phyloP scores from a whole-genome alignment of 495 filamentous ascomycete species.

The Podospora appendiculata region DNA sequence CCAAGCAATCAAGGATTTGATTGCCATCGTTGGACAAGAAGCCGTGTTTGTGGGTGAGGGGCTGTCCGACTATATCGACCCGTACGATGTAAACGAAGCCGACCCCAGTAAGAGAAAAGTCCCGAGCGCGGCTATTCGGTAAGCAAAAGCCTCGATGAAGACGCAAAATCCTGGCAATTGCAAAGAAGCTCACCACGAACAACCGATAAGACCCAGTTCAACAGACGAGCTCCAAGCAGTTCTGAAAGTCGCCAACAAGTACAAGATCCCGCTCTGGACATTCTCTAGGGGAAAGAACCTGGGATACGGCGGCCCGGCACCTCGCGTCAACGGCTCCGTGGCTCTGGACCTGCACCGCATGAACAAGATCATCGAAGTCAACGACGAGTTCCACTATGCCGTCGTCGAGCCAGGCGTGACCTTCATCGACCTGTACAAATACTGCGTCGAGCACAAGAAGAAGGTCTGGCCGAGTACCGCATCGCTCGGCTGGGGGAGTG shows the following conservation, averaged over 20 bases:
- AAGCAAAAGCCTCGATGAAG: not conserved
- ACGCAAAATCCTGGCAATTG: not conserved
- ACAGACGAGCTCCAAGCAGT: constrained; percentile 35
- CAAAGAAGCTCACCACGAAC: not conserved
- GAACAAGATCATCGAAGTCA: constrained; percentile 48
- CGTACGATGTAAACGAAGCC: constrained; percentile 32
- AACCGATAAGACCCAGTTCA: constrained; percentile 19
- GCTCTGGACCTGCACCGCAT: constrained; percentile 49
- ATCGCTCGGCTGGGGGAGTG: constrained; percentile 49
- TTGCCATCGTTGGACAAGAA: constrained; percentile 19
- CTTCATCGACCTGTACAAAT: constrained; percentile 45
- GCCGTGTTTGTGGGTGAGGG: constrained; percentile 28
- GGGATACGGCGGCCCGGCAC: constrained; percentile 50
- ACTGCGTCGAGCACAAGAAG: constrained; percentile 39
- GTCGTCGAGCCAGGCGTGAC: constrained; percentile 51
- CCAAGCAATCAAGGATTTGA: constrained; percentile 20
- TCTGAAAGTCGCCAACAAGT: constrained; percentile 33
- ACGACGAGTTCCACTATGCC: constrained; percentile 44
- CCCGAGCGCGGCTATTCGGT: constrained; percentile 36
- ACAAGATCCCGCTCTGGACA: constrained; percentile 43
- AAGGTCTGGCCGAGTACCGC: constrained; percentile 49
- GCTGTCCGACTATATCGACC: constrained; percentile 37
- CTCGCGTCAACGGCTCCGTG: constrained; percentile 43
- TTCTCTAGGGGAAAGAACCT: constrained; percentile 47
- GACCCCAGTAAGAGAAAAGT: constrained; percentile 22